phyloP scores from a whole-genome alignment of 495 filamentous ascomycete genomes.

The Neurospora hispaniola region DNA sequence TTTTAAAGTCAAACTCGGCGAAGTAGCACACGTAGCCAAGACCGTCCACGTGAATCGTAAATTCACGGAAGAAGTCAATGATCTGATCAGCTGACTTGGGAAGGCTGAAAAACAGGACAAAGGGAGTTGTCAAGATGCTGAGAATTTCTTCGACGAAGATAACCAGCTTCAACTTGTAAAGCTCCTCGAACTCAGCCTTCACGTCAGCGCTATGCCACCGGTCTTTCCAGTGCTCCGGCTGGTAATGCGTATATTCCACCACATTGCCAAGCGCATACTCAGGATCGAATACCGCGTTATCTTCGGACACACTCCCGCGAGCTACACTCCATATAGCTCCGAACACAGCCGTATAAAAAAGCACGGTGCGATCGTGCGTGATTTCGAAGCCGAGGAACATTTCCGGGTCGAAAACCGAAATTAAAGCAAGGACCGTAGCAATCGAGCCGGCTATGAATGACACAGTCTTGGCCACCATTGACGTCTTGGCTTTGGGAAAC shows the following conservation, averaged over 20 bases:
- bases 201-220: slow-evolving; percentile 81
- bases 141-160: slow-evolving; percentile 90
- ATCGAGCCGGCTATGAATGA: slow-evolving; percentile 81
- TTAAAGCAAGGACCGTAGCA: slow-evolving; percentile 68
- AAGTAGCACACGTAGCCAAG: slow-evolving; percentile 94
- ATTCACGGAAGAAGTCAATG: slow-evolving; percentile 96
- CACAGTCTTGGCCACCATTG: slow-evolving; percentile 70
- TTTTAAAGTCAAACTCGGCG: slow-evolving; percentile 96
- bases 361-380: slow-evolving; percentile 66
- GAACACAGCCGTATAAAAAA: slow-evolving; percentile 70
- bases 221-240: slow-evolving; percentile 77
- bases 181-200: slow-evolving; percentile 69
- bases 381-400: slow-evolving; percentile 88
- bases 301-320: slow-evolving; percentile 70
- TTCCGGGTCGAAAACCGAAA: slow-evolving; percentile 77
- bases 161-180: slow-evolving; percentile 80
- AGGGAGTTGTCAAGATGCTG: slow-evolving; percentile 83
- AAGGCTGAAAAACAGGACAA: slow-evolving; percentile 78
- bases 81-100: slow-evolving; percentile 85
- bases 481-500: slow-evolving; percentile 89
- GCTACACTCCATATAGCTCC: slow-evolving; percentile 67
- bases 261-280: slow-evolving; percentile 80
- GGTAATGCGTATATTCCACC: slow-evolving; percentile 84
- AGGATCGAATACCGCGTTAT: slow-evolving; percentile 83
- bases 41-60: slow-evolving; percentile 93